Evolutionary conservation across 169 alveolate genomes (phyloP), one percentile per base, ranked within the genome.

Genomic region (Eimeria maxima): DNA sequence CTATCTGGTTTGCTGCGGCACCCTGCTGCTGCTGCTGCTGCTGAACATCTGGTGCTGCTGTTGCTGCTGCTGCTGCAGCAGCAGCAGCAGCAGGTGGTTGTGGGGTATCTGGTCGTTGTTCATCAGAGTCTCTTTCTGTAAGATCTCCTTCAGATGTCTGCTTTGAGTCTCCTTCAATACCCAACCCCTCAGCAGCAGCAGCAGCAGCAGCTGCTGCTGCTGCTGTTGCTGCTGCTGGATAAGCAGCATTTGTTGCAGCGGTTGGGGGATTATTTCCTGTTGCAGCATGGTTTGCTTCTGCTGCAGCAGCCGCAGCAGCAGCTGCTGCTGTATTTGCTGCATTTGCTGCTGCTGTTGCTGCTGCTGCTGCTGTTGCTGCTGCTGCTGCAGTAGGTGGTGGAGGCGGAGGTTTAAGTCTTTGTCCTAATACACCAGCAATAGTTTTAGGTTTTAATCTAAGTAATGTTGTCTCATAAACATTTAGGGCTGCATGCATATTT

Each of bases 391-490:
- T 4, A 24, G 10, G 67, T 42, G 67, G 65, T 42, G 45, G 22
- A 65, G 33, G 57, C 57, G 24, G 88, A 8, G 53, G 88, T 16
- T 18, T 38, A 27, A 78, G 27, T 3, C 88, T 10, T 80, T 90
- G 95, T 33, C 95, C 95, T 24, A 90, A 76, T 3, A 90, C 90
- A 78, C 83, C 90, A 5, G 95, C 95, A 13, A 73, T 74, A 13
- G 90, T 60, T 65, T 90, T 90, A 13, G 95, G 95, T 69, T 90
- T 90, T 38, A 90, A 73, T 6, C 95, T 13, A 7, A 33, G 45
- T n/a, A 90, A 89, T 1, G 89, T 90, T 24, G 90, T 38, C 65
- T 60, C 89, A 42, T 90, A 90, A 80, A 63, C 57, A 63, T 60
- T 78, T n/a, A 90, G 90, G 90, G 18, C 10, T 7, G 57, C 18